Evolutionary conservation across 495 filamentous ascomycete genomes (phyloP), one percentile per base, ranked within the genome.

Genomic region (Hyaloscypha finlandica): DNA sequence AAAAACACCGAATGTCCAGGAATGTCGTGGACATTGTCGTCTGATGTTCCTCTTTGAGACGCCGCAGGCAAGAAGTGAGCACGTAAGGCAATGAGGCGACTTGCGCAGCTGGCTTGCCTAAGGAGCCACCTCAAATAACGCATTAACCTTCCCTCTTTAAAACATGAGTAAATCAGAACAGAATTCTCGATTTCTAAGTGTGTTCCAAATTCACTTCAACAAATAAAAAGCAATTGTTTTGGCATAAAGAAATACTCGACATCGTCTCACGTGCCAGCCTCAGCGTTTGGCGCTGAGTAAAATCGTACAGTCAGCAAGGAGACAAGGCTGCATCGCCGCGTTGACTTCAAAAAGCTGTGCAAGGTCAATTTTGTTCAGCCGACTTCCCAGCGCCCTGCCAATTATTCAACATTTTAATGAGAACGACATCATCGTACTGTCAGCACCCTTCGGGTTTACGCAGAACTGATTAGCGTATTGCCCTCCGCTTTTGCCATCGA

Each of bases 341-440:
- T 45, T 35, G 56, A 42, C 53, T 61, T 22, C 56, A 37, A 37
- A 48, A 35, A 25, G 29, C 35, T 61, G n/a, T n/a, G 32, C 20
- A 9, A 61, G n/a, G 14, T 48, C 11, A 45, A 53, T 56, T 48
- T 48, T 48, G 9, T 19, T 19, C 64, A 64, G 61, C 63, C 63
- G 63, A 66, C 65, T 42, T 66, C 61, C 52, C 51, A 58, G 45
- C 32, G 45, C 53, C 29, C 8, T 22, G 30, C 63, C 35, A 60
- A 67, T 64, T 60, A 33, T 52, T 45, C 30, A 48, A 52, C 8
- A 58, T 32, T 53, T 55, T 58, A 68, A 68, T 71, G 69, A 61
- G 29, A 65, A 59, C 52, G 45, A 33, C 52, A 29, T n/a, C n/a
- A 53, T 19, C 19, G 19, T 48, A 25, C 55, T 53, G 25, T 54